Evolutionary conservation across 75 land plant species (phyloP), one percentile per base, ranked within the genome.

Genomic region (Ceratopteris richardii): DNA sequence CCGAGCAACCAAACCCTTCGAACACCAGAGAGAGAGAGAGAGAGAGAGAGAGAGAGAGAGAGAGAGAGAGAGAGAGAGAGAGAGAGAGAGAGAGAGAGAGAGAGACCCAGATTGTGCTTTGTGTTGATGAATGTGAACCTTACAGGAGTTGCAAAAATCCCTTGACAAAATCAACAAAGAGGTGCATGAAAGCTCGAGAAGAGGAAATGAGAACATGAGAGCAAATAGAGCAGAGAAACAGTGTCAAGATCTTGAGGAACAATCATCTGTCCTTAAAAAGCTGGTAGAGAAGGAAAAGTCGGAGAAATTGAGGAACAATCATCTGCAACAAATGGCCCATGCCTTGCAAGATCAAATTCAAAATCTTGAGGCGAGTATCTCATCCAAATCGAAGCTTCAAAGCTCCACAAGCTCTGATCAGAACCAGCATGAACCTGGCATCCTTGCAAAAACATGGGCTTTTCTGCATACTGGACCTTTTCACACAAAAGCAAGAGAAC

Each of bases 91-190:
- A n/a, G n/a, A n/a, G n/a, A n/a, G n/a, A n/a, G n/a, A n/a, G n/a
- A n/a, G n/a, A n/a, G n/a, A n/a, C n/a, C n/a, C n/a, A n/a, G n/a
- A n/a, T n/a, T n/a, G n/a, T n/a, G n/a, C n/a, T n/a, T n/a, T n/a
- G n/a, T n/a, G n/a, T n/a, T n/a, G n/a, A n/a, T n/a, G n/a, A n/a
- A n/a, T n/a, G n/a, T n/a, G n/a, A n/a, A n/a, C n/a, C n/a, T n/a
- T 42, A 2, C 54, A 61, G 63, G 63, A 37, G 1, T 23, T 40
- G 11, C 63, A 61, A 61, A 41, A 61, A 22, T 36, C 63, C 12
- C 27, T 61, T 2, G 63, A 61, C 28, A 41, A 40, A 25, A 54
- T 54, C 2, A 61, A 40, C 31, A 25, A 46, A 17, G 63, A 61
- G 51, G 17, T 42, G 7, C 21, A 43, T 19, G 42, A 40, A 13